Percentiles rank a stretch among this genome's conserved stretches.
These are phyloP conservation scores for Beauveria australis DNA, from an alignment of 2,329 filamentous ascomycete species.

Conservation along the genomic window DNA sequence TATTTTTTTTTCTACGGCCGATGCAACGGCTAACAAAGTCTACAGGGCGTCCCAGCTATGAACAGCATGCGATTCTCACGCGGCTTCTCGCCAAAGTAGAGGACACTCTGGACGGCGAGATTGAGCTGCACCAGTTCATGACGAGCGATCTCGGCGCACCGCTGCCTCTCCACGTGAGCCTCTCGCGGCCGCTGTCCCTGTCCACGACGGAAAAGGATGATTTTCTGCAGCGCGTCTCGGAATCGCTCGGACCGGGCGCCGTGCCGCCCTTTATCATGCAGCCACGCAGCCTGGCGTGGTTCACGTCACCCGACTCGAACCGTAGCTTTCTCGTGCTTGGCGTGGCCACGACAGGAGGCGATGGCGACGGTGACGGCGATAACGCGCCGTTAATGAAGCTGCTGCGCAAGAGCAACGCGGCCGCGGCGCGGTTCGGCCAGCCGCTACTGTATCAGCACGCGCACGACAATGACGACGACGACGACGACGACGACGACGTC, in stretches of 20 bases:
- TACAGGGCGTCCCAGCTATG: constrained; percentile 45
- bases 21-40: constrained; percentile 13
- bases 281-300: constrained; percentile 37
- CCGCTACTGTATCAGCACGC: constrained; percentile 56
- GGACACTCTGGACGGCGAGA: constrained; percentile 21
- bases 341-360: constrained; percentile 31
- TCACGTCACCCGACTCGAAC: constrained; percentile 47
- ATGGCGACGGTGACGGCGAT: constrained; percentile 14
- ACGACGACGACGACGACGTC: neutral
- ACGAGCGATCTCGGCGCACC: constrained; percentile 69
- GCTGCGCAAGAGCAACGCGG: constrained; percentile 57
- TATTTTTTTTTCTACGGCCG: neutral
- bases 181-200: constrained; percentile 75
- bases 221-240: constrained; percentile 53
- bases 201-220: constrained; percentile 59
- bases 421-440: constrained; percentile 53
- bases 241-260: constrained; percentile 26
- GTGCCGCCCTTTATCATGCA: constrained; percentile 29
- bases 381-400: constrained; percentile 53
- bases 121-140: constrained; percentile 59
- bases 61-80: constrained; percentile 40
- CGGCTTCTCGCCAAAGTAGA: constrained; percentile 32
- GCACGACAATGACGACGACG: neutral
- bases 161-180: constrained; percentile 79
- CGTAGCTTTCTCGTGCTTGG: constrained; percentile 80